Conservation (phyloP, 768 basidiomycete genomes). For the Roridomyces roridus region DNA sequence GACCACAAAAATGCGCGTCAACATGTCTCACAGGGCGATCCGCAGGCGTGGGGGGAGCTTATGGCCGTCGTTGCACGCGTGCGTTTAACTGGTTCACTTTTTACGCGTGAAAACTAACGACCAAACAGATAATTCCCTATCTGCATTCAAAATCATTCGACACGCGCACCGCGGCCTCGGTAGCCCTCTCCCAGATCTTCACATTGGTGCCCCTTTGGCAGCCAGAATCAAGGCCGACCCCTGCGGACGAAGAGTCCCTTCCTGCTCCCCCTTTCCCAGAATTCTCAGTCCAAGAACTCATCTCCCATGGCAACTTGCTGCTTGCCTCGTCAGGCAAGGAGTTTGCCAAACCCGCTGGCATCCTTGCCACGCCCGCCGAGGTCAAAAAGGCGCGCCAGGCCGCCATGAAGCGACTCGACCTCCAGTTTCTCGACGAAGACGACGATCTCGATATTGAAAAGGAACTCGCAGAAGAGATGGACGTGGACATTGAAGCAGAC, state of each 20-base stretch:
- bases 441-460: slow-evolving; percentile 86
- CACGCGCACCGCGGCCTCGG: slow-evolving; percentile 87
- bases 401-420: slow-evolving; percentile 85
- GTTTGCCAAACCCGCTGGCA: slow-evolving; percentile 76
- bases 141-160: slow-evolving; percentile 93
- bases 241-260: slow-evolving; percentile 33
- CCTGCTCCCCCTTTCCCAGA: slow-evolving; percentile 66
- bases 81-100: slow-evolving; percentile 27
- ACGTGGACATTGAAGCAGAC: slow-evolving; percentile 82
- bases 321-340: slow-evolving; percentile 95
- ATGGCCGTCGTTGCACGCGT: slow-evolving; percentile 92
- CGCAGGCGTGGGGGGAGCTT: slow-evolving; percentile 87
- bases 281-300: slow-evolving; percentile 79
- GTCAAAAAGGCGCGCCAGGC: slow-evolving; percentile 89
- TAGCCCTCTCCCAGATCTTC: slow-evolving; percentile 88
- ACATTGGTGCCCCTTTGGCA: slow-evolving; percentile 83
- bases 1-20: slow-evolving; percentile 71
- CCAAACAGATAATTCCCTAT: slow-evolving; percentile 81
- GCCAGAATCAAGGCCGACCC: slow-evolving; percentile 40
- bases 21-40: slow-evolving; percentile 64
- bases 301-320: slow-evolving; percentile 78
- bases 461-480: slow-evolving; percentile 81
- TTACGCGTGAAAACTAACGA: not conserved
- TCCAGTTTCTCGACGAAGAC: slow-evolving; percentile 80
- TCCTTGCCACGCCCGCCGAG: slow-evolving; percentile 75